These are phyloP conservation scores for Colletotrichum filicis DNA, from an alignment of 2,329 filamentous ascomycete genomes.

Conservation along the genomic window DNA sequence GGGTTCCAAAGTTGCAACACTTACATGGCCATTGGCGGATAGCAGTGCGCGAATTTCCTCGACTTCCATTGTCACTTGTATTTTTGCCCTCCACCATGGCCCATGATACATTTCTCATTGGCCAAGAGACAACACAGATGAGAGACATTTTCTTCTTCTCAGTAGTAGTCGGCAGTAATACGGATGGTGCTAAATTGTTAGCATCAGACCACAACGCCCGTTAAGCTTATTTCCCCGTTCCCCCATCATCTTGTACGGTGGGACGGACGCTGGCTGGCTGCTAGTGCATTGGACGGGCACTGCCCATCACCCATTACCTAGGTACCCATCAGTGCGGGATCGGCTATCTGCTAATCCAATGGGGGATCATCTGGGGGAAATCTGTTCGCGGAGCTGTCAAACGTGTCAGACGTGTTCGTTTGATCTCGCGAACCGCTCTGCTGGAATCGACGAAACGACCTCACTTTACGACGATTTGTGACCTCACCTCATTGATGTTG, in stretches of 20 bases:
- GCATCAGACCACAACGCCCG: conserved; percentile 12
- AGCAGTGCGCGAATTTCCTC: conserved; percentile 15
- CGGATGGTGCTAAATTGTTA: background rate
- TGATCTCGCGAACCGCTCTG: conserved; percentile 18
- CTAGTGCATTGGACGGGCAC: background rate
- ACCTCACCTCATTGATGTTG: background rate
- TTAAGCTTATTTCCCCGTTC: conserved; percentile 33
- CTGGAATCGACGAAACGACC: conserved; percentile 5
- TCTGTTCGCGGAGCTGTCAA: conserved; percentile 3
- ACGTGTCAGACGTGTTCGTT: conserved; percentile 28
- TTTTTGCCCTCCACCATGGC: background rate
- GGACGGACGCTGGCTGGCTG: background rate
- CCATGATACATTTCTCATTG: conserved; percentile 1
- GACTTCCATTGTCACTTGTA: background rate
- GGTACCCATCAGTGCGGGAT: background rate
- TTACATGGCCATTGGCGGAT: background rate
- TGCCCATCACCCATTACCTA: no score
- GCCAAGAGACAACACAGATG: conserved; percentile 4
- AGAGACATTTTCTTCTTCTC: background rate
- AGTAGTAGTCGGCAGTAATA: background rate
- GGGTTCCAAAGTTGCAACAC: no score
- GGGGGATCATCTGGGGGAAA: background rate
- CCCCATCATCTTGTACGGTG: conserved; percentile 18
- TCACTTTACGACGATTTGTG: background rate
- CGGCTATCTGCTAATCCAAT: background rate